phyloP scores from a whole-genome alignment of 176 grass and related monocot genomes.

The Avena sativa region DNA sequence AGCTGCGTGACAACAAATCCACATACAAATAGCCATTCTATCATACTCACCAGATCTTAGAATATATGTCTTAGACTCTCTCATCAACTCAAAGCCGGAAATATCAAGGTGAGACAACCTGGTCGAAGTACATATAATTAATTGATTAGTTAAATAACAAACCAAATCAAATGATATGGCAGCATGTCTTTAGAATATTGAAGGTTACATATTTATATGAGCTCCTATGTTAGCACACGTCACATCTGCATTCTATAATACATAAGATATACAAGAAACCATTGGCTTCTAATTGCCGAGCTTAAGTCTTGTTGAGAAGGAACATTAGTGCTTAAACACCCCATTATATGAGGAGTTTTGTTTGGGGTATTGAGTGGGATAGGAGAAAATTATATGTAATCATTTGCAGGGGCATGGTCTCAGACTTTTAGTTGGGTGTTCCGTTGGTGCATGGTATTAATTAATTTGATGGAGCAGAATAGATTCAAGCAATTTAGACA shows the following conservation, averaged over 20 bases:
- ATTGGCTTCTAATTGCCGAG: conserved; percentile 7
- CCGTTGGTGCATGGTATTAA: not conserved
- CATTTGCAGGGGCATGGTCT: not conserved
- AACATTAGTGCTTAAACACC: not conserved
- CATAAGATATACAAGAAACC: not conserved
- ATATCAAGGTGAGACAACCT: conserved; percentile 14
- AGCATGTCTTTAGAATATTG: conserved; percentile 4
- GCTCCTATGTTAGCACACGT: conserved; percentile 12
- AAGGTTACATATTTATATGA: not conserved
- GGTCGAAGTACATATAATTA: not conserved
- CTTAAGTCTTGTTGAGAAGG: not conserved
- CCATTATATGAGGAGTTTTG: not conserved
- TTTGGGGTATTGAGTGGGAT: not conserved
- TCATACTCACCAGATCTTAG: conserved; percentile 1
- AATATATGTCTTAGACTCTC: not conserved
- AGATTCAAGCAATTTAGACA: not conserved
- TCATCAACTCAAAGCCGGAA: conserved; percentile 20
- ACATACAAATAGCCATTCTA: not conserved
- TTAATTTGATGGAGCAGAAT: not conserved
- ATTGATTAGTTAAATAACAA: not conserved
- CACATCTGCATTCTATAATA: conserved; percentile 11
- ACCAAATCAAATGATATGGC: not conserved
- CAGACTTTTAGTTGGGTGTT: not conserved
- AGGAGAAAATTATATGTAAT: not conserved
- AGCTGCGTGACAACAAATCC: not conserved